These are phyloP conservation scores for Epichloe glyceriae DNA, from an alignment of 2,329 filamentous ascomycete species.

Conservation along the genomic window DNA sequence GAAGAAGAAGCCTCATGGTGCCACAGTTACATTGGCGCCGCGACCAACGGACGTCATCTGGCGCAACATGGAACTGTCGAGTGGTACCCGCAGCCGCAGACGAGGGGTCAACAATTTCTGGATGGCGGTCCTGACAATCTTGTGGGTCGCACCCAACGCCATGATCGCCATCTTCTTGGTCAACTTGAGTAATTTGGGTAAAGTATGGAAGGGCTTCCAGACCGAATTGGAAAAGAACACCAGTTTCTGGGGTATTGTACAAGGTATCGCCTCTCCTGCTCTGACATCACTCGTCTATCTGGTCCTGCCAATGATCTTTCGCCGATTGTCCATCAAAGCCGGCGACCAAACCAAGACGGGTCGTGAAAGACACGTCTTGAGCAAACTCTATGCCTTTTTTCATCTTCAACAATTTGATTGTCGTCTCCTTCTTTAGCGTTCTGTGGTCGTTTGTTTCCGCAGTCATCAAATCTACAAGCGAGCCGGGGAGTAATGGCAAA, in stretches of 20 bases:
- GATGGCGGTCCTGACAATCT: slow-evolving; percentile 64
- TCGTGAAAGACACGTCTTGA: slow-evolving; percentile 79
- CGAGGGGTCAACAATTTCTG: slow-evolving; percentile 72
- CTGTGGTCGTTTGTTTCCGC: slow-evolving; percentile 60
- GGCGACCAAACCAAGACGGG: slow-evolving; percentile 89
- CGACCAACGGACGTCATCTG: slow-evolving; percentile 88
- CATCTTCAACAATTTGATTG: slow-evolving; percentile 88
- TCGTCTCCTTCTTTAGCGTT: slow-evolving; percentile 85
- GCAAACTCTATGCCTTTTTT: slow-evolving; percentile 90
- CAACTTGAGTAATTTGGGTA: slow-evolving; percentile 67
- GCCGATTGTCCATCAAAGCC: slow-evolving; percentile 66
- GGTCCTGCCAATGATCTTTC: slow-evolving; percentile 80
- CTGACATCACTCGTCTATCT: slow-evolving; percentile 81
- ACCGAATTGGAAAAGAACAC: slow-evolving; percentile 47
- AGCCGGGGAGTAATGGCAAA: slow-evolving; percentile 14
- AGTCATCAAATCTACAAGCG: slow-evolving; percentile 45
- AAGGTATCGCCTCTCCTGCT: slow-evolving; percentile 83
- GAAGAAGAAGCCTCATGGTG: slow-evolving; percentile 67
- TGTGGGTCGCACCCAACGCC: slow-evolving; percentile 88
- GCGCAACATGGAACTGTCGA: slow-evolving; percentile 73
- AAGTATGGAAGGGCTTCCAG: slow-evolving; percentile 67
- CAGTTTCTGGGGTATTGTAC: slow-evolving; percentile 69
- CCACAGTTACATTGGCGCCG: slow-evolving; percentile 67
- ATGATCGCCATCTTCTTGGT: slow-evolving; percentile 89
- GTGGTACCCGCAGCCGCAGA: slow-evolving; percentile 55